These are phyloP conservation scores for Citrus inodora DNA, from an alignment of 345 rosid species.

Conservation along the genomic window DNA sequence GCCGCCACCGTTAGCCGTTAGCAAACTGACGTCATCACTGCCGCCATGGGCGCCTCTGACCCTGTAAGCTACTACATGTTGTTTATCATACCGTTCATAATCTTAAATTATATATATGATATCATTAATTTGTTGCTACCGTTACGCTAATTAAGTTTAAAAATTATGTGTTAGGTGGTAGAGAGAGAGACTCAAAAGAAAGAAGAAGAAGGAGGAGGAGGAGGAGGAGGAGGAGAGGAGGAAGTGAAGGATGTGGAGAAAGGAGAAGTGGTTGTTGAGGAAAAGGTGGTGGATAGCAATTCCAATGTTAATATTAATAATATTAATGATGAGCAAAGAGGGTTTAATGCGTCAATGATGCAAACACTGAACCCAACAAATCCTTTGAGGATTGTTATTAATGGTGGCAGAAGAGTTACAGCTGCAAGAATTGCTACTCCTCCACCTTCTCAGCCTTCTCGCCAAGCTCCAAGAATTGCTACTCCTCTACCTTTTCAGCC, in stretches of 20 bases:
- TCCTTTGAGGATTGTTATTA: constrained; percentile 66
- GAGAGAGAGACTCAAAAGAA: constrained; percentile 39
- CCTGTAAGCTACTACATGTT: constrained; percentile 28
- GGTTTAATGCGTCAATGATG: constrained; percentile 49
- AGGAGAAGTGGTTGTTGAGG: constrained; percentile 38
- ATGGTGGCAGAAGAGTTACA: constrained; percentile 49
- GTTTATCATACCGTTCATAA: too few species aligned
- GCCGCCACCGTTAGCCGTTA: constrained; percentile 28
- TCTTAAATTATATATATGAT: neutral
- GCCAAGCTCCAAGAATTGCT: constrained; percentile 29
- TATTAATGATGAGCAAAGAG: constrained; percentile 14
- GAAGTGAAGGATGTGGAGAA: constrained; percentile 43
- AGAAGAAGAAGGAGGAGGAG: neutral
- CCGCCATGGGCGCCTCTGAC: constrained; percentile 50
- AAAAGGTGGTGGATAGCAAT: constrained; percentile 21
- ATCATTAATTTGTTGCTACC: neutral
- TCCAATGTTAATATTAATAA: neutral
- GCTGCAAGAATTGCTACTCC: constrained; percentile 38
- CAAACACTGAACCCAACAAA: constrained; percentile 73
- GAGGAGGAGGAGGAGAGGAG: neutral
- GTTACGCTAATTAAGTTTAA: neutral
- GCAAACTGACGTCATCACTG: constrained; percentile 33
- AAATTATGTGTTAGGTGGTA: constrained; percentile 24
- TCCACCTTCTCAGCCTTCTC: constrained; percentile 43
- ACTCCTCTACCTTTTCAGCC: constrained; percentile 26